Conservation (phyloP, 805 yeast species). For the Cyberlindnera amylophila region DNA sequence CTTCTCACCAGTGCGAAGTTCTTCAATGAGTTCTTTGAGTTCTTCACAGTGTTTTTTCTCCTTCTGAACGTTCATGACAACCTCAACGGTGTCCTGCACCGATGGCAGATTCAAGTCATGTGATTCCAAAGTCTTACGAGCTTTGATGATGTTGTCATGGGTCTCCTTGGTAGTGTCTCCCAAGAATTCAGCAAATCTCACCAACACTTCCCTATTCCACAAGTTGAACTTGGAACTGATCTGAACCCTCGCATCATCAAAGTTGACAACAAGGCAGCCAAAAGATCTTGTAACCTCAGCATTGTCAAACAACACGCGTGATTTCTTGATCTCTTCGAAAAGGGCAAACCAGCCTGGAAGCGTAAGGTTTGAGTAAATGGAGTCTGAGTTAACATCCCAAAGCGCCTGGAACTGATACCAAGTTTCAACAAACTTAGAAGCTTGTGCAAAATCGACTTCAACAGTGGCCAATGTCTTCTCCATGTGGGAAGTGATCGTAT, state of each 20-base stretch:
- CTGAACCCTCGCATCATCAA: constrained; percentile 49
- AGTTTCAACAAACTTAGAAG: constrained; percentile 35
- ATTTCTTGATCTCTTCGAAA: constrained; percentile 39
- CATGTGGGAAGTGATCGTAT: constrained; percentile 16
- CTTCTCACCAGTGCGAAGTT: constrained; percentile 31
- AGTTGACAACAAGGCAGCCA: constrained; percentile 44
- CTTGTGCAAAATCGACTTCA: constrained; percentile 30
- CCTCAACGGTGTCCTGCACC: constrained; percentile 33
- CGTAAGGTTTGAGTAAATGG: constrained; percentile 34
- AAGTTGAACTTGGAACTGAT: constrained; percentile 50
- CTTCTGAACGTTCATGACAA: constrained; percentile 38
- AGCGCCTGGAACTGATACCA: constrained; percentile 58
- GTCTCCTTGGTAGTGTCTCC: constrained; percentile 29
- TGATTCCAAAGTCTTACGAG: constrained; percentile 37
- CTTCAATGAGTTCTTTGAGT: constrained; percentile 6
- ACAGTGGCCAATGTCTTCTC: constrained; percentile 27
- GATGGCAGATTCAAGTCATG: constrained; percentile 34
- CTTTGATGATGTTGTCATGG: constrained; percentile 29
- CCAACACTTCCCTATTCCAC: constrained; percentile 49
- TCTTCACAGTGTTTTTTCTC: constrained; percentile 16
- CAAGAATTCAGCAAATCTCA: constrained; percentile 39
- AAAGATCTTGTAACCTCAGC: constrained; percentile 36
- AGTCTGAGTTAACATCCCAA: constrained; percentile 52
- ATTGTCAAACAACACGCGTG: constrained; percentile 48
- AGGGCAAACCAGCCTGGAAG: constrained; percentile 46